Base-by-base conservation (phyloP, 2,329 filamentous ascomycete species). In the Pseudogymnoascus sp. region DNA sequence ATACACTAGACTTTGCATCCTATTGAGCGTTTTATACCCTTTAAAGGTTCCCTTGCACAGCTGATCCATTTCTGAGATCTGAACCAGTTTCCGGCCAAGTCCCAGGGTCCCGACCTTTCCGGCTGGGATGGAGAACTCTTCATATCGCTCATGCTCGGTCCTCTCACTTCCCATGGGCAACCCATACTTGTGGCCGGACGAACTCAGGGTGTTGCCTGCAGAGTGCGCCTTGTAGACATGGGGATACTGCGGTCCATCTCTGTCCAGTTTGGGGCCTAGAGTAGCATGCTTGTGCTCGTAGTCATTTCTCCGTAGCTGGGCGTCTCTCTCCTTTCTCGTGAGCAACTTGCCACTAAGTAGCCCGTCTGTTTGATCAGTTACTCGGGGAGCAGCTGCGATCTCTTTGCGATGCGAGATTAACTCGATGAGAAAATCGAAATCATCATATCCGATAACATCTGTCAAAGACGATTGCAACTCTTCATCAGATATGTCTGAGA, bases 1-100 rank as follows among this genome's bases (percentile, higher is more conserved):
- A 70, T 96, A 96, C 0, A 97, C 90, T 59, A 99, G 80, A 73
- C 92, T 97, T 77, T 99, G 94, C 95, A 99, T 99, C 28, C 95
- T 88, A 72, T 99, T 99, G 65, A 99, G 82, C 2, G 89, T 78
- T 76, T 92, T 93, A 79, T 99, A 99, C 0, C 92, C 92, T 72
- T 88, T 90, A 78, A 99, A 99, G 0, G 94, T 99, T n/a, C 84
- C 85, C 65, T 85, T 84, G 70, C 94, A 99, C 28, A 99, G 80
- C 0, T 90, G 91, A 74, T 99, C 94, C 78, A 99, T 82, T 3
- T 92, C 89, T 5, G 82, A 79, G 65, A 99, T 93, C 33, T 86
- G 78, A 18, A 99, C 79, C 12, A 97, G 82, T 70, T 85, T 91
- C 70, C 90, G 89, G 4, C 88, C 86, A 1, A 80, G 82, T 12